These are phyloP conservation scores for Silene vulgaris DNA, from an alignment of 179 eudicot species.

Conservation along the genomic window DNA sequence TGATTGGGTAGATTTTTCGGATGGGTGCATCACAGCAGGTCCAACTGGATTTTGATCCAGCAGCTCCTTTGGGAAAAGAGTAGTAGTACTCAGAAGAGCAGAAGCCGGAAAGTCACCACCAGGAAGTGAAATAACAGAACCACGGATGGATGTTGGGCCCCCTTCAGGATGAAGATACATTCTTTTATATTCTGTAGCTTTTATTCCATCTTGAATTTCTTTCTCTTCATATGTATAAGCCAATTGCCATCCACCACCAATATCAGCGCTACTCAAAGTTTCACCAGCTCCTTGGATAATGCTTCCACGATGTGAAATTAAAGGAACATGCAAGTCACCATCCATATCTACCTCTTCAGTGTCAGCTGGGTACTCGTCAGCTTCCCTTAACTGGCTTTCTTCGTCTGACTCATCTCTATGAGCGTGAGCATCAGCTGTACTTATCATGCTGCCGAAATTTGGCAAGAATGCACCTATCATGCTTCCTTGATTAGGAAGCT, in stretches of 20 bases:
- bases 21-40: slow-evolving; percentile 74
- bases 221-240: slow-evolving; percentile 61
- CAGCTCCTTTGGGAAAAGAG: slow-evolving; percentile 54
- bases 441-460: slow-evolving; percentile 67
- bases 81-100: slow-evolving; percentile 56
- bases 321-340: slow-evolving; percentile 53
- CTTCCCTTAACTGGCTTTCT: slow-evolving; percentile 55
- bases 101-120: slow-evolving; percentile 57
- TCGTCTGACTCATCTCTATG: slow-evolving; percentile 66
- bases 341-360: slow-evolving; percentile 47
- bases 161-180: slow-evolving; percentile 65
- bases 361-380: slow-evolving; percentile 39
- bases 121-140: slow-evolving; percentile 56
- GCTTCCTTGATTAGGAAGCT: slow-evolving; percentile 55
- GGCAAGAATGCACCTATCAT: slow-evolving; percentile 58
- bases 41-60: slow-evolving; percentile 46
- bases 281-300: slow-evolving; percentile 59
- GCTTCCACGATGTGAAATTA: slow-evolving; percentile 63
- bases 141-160: slow-evolving; percentile 42
- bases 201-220: slow-evolving; percentile 65
- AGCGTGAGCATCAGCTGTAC: slow-evolving; percentile 37
- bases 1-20: slow-evolving; percentile 43
- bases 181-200: slow-evolving; percentile 56
- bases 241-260: slow-evolving; percentile 92
- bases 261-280: slow-evolving; percentile 44